Evolutionary conservation across 2,329 filamentous ascomycete species (phyloP).

Genomic region (Penicillium hordei): DNA sequence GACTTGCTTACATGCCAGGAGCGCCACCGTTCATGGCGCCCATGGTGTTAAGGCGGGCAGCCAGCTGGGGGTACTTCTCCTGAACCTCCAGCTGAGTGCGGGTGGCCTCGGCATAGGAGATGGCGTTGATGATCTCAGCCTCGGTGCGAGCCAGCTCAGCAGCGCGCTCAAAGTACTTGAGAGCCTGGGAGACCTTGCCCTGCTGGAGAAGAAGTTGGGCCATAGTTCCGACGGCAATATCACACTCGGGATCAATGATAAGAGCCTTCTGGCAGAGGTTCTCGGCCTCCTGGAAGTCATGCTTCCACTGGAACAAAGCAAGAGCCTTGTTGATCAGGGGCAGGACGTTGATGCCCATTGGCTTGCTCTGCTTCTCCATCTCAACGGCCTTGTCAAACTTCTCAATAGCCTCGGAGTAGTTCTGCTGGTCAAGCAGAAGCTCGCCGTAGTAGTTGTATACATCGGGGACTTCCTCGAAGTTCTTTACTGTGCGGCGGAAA

Average conservation of each 20-base stretch:
- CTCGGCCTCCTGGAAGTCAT: slow-evolving; percentile 91
- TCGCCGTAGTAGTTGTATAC: slow-evolving; percentile 99
- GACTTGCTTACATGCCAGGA: slow-evolving; percentile 32
- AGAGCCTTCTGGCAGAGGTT: slow-evolving; percentile 95
- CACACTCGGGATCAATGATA: slow-evolving; percentile 97
- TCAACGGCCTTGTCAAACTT: slow-evolving; percentile 99
- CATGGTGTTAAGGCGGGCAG: slow-evolving; percentile 67
- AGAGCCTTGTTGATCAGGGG: slow-evolving; percentile 98
- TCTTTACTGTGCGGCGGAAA: slow-evolving; percentile 96
- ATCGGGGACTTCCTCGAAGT: slow-evolving; percentile 93
- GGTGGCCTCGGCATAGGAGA: slow-evolving; percentile 96
- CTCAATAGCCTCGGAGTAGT: slow-evolving; percentile 91
- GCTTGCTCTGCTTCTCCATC: slow-evolving; percentile 94
- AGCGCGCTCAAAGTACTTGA: slow-evolving; percentile 95
- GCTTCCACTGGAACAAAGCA: slow-evolving; percentile 96
- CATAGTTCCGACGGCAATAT: slow-evolving; percentile 98
- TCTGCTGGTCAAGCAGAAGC: slow-evolving; percentile 91
- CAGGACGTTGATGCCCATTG: slow-evolving; percentile 94
- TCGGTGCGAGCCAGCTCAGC: slow-evolving; percentile 93
- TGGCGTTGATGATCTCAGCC: slow-evolving; percentile 90
- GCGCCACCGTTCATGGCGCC: slow-evolving; percentile 41
- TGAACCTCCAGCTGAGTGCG: slow-evolving; percentile 92
- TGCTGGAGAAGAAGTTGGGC: slow-evolving; percentile 95
- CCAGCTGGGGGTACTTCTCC: slow-evolving; percentile 80
- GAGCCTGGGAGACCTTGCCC: slow-evolving; percentile 91